Conservation (phyloP, 371 early-diverging fungal genomes). For the Thermomucor indicae-seudaticae region DNA sequence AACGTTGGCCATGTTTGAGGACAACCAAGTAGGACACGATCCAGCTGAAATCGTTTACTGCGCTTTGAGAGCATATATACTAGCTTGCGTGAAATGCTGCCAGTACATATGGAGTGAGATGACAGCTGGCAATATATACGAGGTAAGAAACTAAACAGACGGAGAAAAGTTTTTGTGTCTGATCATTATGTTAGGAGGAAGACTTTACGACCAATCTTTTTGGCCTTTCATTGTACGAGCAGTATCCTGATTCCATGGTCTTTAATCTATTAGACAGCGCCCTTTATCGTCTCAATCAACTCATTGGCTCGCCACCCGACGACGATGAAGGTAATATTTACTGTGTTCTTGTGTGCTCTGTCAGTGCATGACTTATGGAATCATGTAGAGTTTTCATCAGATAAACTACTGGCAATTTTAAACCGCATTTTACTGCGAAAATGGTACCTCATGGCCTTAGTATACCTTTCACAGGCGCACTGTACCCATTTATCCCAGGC, state of each 20-base stretch:
- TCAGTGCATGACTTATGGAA: too few relatives aligned
- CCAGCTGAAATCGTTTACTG: conserved; percentile 25
- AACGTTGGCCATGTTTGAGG: conserved; percentile 33
- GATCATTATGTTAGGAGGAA: conserved; percentile 47
- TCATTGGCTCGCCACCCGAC: background rate
- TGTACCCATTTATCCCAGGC: conserved; percentile 25
- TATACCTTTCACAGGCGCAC: conserved; percentile 28
- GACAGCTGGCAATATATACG: conserved; percentile 58
- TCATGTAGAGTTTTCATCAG: background rate
- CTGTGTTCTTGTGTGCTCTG: too few relatives aligned
- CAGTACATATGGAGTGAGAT: conserved; percentile 59
- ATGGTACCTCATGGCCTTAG: conserved; percentile 24
- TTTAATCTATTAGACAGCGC: conserved; percentile 50
- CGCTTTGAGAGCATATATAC: conserved; percentile 49
- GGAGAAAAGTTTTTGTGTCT: background rate
- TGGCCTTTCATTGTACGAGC: conserved; percentile 56
- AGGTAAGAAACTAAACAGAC: conserved; percentile 22
- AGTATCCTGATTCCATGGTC: conserved; percentile 38
- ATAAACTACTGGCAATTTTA: conserved; percentile 7
- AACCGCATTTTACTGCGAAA: conserved; percentile 27
- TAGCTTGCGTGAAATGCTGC: conserved; percentile 54
- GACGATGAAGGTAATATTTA: background rate
- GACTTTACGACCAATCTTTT: conserved; percentile 67
- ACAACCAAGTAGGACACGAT: conserved; percentile 8
- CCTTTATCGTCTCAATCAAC: background rate